Percentiles rank a stretch among this genome's conserved stretches.
Evolutionary conservation across 306 rosid genomes (phyloP).

Genomic region (Sechiopsis laciniata): DNA sequence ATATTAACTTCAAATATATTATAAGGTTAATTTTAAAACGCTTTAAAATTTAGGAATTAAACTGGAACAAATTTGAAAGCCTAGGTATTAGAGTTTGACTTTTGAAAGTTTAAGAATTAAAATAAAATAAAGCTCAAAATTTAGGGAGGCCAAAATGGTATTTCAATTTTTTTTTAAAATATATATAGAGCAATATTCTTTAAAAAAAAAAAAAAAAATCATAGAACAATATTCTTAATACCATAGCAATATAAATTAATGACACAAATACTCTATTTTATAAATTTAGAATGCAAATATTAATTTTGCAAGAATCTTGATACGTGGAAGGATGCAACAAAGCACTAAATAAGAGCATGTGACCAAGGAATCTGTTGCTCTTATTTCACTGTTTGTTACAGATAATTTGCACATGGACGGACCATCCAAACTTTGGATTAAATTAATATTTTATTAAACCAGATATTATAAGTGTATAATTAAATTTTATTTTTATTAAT

Average conservation of each 20-base stretch:
- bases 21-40: no score
- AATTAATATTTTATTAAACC: not conserved
- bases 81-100: no score
- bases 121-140: no score
- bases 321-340: constrained; percentile 24
- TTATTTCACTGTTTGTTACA: constrained; percentile 9
- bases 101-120: no score
- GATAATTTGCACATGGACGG: constrained; percentile 34
- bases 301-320: constrained; percentile 4
- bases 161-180: no score
- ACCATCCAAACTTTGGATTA: constrained; percentile 10
- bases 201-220: no score
- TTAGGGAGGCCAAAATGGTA: no score
- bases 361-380: constrained; percentile 29
- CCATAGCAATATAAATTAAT: not conserved
- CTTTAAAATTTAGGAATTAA: no score
- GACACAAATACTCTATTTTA: not conserved
- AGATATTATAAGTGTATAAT: not conserved
- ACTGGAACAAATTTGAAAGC: no score
- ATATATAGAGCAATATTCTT: no score
- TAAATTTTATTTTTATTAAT: not conserved
- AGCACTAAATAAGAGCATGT: constrained; percentile 31
- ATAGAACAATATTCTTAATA: no score
- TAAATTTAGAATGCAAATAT: not conserved
- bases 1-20: no score